Evolutionary conservation across 192 early-diverging fungal species (phyloP), one percentile per base, ranked within the genome.

Genomic region (Allomyces macrogynus): DNA sequence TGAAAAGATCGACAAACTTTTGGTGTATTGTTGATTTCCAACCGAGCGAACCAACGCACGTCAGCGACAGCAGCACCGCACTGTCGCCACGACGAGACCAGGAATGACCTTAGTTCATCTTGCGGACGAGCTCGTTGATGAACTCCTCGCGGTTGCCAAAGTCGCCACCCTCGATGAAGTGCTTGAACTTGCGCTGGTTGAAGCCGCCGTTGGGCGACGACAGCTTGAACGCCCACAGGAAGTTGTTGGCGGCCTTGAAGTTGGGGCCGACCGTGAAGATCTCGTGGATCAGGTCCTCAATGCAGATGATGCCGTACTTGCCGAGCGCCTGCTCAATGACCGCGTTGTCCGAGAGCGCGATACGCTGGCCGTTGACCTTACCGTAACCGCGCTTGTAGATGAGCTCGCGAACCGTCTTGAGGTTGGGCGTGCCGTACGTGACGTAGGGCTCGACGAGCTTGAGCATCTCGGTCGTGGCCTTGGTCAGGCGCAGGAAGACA

Each of bases 351-450:
- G 82, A 78, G 80, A 99, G 88, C 67, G 94, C 89, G 70, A 96
- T 84, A 70, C 96, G 87, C 82, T 96, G 92, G 80, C 87, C 89
- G 86, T 94, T 83, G 74, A 97, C 84, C 91, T 99, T 99, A 72
- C 84, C 94, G 78, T 92, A 95, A 67, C 92, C 96, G 70, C 96
- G 90, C 88, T 99, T 97, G 91, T 99, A 99, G 83, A 99, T 84
- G 63, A 99, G 81, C 83, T 99, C 96, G 76, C 91, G 90, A 74
- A 96, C 87, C 27, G 92, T 85, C 89, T 99, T 99, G 65, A 93
- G 82, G 87, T 95, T 97, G 76, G 95, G 93, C 69, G 92, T 89
- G 70, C 89, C 88, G 70, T 83, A 88, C 63, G 95, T 86, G 65
- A 96, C 85, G 84, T 93, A 99, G 72, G 95, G 93, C 66, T 81